These are phyloP conservation scores for Penicillium sp. DNA, from an alignment of 2,329 filamentous ascomycete genomes.

Conservation along the genomic window DNA sequence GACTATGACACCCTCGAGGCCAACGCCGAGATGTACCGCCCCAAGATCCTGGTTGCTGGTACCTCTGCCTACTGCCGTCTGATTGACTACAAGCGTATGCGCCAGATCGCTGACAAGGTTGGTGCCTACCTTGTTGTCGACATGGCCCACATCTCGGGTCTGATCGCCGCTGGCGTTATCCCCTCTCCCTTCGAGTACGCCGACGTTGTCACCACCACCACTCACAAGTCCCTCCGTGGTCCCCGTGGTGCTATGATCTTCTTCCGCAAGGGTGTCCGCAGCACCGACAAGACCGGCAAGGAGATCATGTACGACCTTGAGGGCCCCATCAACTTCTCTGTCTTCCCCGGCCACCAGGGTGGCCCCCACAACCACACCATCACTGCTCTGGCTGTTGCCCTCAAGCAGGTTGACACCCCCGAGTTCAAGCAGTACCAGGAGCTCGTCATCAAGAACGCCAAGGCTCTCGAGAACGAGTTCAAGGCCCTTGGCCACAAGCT, in stretches of 20 bases:
- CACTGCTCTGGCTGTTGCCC: conserved; percentile 88
- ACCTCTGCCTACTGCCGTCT: conserved; percentile 95
- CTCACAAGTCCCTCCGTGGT: conserved; percentile 94
- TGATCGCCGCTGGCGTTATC: conserved; percentile 89
- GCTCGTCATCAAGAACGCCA: conserved; percentile 87
- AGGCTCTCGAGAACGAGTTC: conserved; percentile 80
- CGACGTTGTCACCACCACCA: conserved; percentile 96
- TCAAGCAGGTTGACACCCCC: conserved; percentile 87
- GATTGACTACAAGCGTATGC: conserved; percentile 94
- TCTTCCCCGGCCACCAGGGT: conserved; percentile 97
- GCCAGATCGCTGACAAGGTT: conserved; percentile 86
- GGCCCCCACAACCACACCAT: conserved; percentile 99
- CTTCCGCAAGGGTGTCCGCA: conserved; percentile 89
- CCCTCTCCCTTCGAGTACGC: conserved; percentile 87
- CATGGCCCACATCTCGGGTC: conserved; percentile 96
- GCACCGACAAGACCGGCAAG: conserved; percentile 84
- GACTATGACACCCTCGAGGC: conserved; percentile 93
- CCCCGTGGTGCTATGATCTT: conserved; percentile 98
- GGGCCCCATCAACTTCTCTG: conserved; percentile 89
- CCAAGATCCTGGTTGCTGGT: conserved; percentile 93
- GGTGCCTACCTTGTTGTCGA: conserved; percentile 93
- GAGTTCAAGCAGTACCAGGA: conserved; percentile 95
- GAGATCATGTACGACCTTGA: conserved; percentile 90
- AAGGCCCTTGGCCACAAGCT: conserved; percentile 77
- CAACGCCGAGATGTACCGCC: conserved; percentile 84